Base-by-base conservation (phyloP, 805 yeast genomes). In the Candida sithepensis region DNA sequence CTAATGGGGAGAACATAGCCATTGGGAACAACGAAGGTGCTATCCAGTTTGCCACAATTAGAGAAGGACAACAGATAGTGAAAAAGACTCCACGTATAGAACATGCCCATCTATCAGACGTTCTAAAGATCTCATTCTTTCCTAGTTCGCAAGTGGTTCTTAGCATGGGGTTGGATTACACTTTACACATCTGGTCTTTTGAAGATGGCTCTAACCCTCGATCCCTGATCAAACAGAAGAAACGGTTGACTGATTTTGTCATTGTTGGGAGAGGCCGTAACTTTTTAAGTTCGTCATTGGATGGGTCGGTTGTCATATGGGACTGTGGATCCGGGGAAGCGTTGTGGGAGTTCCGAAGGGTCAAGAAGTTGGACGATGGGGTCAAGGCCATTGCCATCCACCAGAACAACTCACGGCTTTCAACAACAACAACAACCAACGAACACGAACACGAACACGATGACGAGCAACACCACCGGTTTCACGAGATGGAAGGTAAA, bases 261-360 rank as follows among this genome's bases (percentile, higher is more conserved):
- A 55, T 84, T 51, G 66, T 86, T 18, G 90, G 81, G 0, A 66
- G 77, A 16, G 95, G 96, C 1, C 67, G 92, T 37, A 85, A 86
- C 58, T 68, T 88, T 49, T 51, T 84, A 18, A 74, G 84, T 6
- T 67, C 81, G 10, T 73, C 80, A 6, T 44, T 52, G 4, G 87
- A 81, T 60, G 88, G 88, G 0, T 58, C 77, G 0, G 68, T 84
- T 1, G 71, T 67, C 39, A 58, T 88, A 33, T 86, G 90, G 91
- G 92, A 85, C 55, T 78, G 88, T 60, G 83, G 86, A 0, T 57
- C 74, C 1, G 88, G 84, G 1, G 45, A 57, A 18, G 56, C 65
- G 8, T 58, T 84, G 4, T 65, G 73, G 55, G 63, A 68, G 33
- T 71, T 79, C 44, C 51, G 56, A 7, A 67, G 78, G 34, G 59